Base-by-base conservation (phyloP, 2,329 filamentous ascomycete genomes). In the Apiospora marii region DNA sequence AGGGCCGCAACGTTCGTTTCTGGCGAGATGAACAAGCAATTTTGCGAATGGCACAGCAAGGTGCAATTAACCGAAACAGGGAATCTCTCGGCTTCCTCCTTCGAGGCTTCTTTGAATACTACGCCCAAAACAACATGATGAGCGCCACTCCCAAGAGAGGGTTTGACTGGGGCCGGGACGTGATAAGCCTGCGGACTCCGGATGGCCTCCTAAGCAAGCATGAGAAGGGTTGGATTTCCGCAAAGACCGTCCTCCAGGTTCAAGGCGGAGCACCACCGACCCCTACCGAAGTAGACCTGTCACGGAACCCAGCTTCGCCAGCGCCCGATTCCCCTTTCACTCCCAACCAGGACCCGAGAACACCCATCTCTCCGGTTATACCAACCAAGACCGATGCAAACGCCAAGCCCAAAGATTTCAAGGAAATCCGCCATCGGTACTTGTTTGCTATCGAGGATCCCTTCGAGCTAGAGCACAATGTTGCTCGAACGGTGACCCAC, bases 361-460 rank as follows among this genome's bases (percentile, higher is more conserved):
- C 75, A 22, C 68, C 71, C 64, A 72, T 43, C 19, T 73, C 75
- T 1, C 73, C 75, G 6, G 48, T 70, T 48, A 72, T 51, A 43
- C 64, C 53, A 14, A 71, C 37, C 34, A 48, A 73, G 22, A 69
- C 70, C 13, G 73, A 77, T 10, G 72, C 75, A 22, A 30, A 70
- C 12, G 30, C 77, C 3, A 84, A 83, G 70, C 75, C 79, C 14
- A 78, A 79, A 6, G 85, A 88, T 44, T 78, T 88, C 69, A 93
- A 92, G 76, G 93, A 95, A 78, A 88, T 96, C 19, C 90, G 93
- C 2, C 90, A 95, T 78, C 90, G 94, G 16, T 97, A 94, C 80
- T 87, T 98, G 5, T 93, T 98, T 76, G 94, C 94, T 44, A 95
- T 98, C 73, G 95, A 98, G 80, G 95, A 98, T 80, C 95, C 95